phyloP scores from a whole-genome alignment of 225 moss, liverwort and hornwort genomes.

The Bryoerythrophyllum caledonicum region DNA sequence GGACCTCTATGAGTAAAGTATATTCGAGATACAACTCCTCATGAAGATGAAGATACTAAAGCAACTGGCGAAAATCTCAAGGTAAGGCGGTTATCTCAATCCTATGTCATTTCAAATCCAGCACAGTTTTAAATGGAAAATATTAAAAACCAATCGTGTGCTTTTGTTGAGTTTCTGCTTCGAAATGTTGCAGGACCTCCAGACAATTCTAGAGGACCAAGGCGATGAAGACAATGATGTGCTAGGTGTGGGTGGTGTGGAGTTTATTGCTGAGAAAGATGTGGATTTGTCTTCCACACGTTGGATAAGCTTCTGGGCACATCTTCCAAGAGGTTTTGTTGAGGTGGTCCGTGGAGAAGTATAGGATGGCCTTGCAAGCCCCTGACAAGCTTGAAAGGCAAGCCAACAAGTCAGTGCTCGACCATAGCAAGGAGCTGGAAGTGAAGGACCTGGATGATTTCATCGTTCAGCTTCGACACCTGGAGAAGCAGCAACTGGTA shows the following conservation, averaged over 20 bases:
- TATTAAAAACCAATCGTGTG: no score
- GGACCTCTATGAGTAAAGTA: neutral
- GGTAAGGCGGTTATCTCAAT: neutral
- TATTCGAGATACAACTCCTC: neutral
- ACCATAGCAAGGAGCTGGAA: slow-evolving; percentile 12
- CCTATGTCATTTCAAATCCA: no score
- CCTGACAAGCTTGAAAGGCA: neutral
- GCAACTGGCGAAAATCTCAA: neutral
- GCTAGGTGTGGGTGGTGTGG: neutral
- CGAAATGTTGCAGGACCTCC: neutral
- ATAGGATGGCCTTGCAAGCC: slow-evolving; percentile 22
- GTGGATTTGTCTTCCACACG: slow-evolving; percentile 6
- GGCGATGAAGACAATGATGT: slow-evolving; percentile 13
- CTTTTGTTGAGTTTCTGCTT: no score
- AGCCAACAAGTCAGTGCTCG: neutral
- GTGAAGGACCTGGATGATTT: neutral
- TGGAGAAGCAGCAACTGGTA: neutral
- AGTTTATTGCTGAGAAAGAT: neutral
- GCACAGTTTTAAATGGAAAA: no score
- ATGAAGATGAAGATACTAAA: neutral
- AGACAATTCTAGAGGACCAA: slow-evolving; percentile 6
- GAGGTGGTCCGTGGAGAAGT: slow-evolving; percentile 27
- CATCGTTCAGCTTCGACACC: neutral
- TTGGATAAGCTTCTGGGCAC: slow-evolving; percentile 23
- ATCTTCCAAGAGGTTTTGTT: slow-evolving; percentile 14